Evolutionary conservation across 2,329 filamentous ascomycete genomes (phyloP).

Genomic region (Diaporthe capsici): DNA sequence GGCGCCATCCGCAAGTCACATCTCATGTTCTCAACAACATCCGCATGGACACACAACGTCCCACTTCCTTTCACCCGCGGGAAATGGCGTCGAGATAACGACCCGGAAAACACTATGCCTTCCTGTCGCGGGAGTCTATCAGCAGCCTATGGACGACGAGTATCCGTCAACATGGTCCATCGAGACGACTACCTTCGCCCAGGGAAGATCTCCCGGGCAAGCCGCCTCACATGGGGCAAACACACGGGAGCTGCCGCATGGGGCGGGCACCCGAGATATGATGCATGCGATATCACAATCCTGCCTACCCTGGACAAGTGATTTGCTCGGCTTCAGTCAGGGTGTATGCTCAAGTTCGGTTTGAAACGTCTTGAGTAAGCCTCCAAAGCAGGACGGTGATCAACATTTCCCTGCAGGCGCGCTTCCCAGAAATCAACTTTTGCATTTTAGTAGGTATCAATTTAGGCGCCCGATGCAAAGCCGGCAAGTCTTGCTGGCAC

Average conservation of each 20-base stretch:
- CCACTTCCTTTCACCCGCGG: neutral
- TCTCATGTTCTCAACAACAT: neutral
- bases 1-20: slow-evolving; percentile 1
- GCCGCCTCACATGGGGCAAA: neutral
- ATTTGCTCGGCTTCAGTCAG: neutral
- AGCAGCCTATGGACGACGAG: slow-evolving; percentile 10
- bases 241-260: neutral
- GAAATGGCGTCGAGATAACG: neutral
- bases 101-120: neutral
- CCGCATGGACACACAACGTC: neutral
- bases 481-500: neutral
- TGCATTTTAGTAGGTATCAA: slow-evolving; percentile 6
- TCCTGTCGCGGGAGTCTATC: neutral
- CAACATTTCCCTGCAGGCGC: neutral
- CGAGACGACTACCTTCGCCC: neutral
- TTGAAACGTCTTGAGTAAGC: neutral
- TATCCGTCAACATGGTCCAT: slow-evolving; percentile 10
- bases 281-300: neutral
- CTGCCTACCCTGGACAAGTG: neutral
- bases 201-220: neutral
- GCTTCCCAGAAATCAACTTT: neutral
- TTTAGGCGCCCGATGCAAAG: slow-evolving; percentile 6
- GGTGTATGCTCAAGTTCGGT: neutral
- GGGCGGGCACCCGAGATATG: neutral
- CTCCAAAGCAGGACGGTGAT: neutral